Conservation (phyloP, 352 stramenopile species). For the Phytophthora palmivora region DNA sequence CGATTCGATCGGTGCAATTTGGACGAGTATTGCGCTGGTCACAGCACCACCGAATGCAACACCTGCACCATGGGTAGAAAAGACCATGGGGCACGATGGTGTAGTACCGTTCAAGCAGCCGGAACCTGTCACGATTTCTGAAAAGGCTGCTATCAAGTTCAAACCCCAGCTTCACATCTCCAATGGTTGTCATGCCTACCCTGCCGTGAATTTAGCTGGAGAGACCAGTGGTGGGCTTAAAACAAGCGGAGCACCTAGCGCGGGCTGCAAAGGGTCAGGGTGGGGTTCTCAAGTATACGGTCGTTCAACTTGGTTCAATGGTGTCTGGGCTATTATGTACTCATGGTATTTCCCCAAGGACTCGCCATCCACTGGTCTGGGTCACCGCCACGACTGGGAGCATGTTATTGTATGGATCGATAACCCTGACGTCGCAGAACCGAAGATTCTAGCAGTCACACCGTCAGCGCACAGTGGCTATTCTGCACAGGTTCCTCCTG, state of each 20-base stretch:
- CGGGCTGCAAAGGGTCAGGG: conserved; percentile 1
- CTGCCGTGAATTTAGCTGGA: conserved; percentile 2
- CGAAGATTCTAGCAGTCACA: conserved; percentile 5
- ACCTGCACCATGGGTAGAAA: neutral
- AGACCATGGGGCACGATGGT: neutral
- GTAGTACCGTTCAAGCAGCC: conserved; percentile 8
- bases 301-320: conserved; percentile 1
- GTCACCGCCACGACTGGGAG: conserved; percentile 6
- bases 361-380: conserved; percentile 3
- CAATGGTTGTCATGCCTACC: conserved; percentile 8
- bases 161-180: conserved; percentile 7
- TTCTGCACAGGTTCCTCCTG: conserved; percentile 3
- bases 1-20: conserved; percentile 9
- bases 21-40: conserved; percentile 8
- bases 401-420: conserved; percentile 8
- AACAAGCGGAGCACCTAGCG: neutral
- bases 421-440: conserved; percentile 1
- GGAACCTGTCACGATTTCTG: conserved; percentile 1
- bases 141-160: conserved; percentile 7
- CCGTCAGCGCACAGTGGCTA: conserved; percentile 9
- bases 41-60: neutral
- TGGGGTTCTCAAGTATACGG: conserved; percentile 5
- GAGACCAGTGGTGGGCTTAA: conserved; percentile 5
- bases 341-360: conserved; percentile 11
- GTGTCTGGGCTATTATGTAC: conserved; percentile 8